Base-by-base conservation (phyloP, 1,139 yeast genomes). In the Yarrowia galli region DNA sequence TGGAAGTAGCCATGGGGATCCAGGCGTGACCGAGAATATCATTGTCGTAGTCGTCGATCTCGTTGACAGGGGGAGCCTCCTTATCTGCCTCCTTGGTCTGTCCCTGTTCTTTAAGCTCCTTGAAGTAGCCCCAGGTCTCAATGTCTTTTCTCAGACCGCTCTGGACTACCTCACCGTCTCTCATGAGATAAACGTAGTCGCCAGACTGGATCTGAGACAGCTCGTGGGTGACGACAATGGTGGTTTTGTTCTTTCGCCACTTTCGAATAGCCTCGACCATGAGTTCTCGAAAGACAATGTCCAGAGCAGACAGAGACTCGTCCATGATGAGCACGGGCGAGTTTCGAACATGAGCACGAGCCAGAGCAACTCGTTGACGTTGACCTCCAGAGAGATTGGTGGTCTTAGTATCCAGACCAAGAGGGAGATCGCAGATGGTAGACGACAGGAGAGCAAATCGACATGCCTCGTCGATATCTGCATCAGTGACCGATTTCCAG, bases 371-470 rank as follows among this genome's bases (percentile, higher is more conserved):
- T 69, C 93, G 80, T 77, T 95, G 99, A 68, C 83, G 85, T 76
- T 95, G 97, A 0, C 99, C 99, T 4, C 98, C 98, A 71, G 97
- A 92, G n/a, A 95, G 79, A 1, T 80, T 75, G 20, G 80, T 71
- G 2, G 85, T 85, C 2, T 75, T 71, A 0, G 91, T 84, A 35
- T 88, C 81, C 3, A 86, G 67, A 0, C 92, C 92, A 12, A 84
- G 77, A 0, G 88, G 84, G 2, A 89, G 74, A 42, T 75, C 77
- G 5, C 75, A 72, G 1, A 89, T 75, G 5, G 65, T 65, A 7
- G 54, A 43, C 1, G 65, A 20, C n/a, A 65, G 77, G 15, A 82
- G 75, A 0, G 92, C 83, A 74, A 88, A 81, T 1, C 80, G 77
- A 61, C 85, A 77, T 0, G 92, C 92, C 1, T 81, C 79, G 7